Evolutionary conservation across 2,329 filamentous ascomycete genomes (phyloP), one percentile per base, ranked within the genome.

Genomic region (Xylariaceae sp.): DNA sequence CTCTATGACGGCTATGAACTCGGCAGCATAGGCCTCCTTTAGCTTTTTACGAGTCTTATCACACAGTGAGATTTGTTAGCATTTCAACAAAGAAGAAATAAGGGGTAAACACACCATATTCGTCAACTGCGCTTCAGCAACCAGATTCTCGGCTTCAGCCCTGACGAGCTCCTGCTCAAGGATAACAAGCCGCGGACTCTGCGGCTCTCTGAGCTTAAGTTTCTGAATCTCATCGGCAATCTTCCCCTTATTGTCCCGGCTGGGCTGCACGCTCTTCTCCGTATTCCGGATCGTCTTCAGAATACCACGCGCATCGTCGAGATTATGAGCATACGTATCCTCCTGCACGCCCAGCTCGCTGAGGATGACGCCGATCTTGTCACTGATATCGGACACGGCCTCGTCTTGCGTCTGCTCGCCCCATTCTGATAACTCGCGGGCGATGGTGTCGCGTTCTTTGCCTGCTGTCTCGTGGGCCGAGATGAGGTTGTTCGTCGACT

Each of bases 131-230:
- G 94, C 94, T 77, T 99, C 94, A 1, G 94, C 94, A 53, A 99
- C 94, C 60, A 99, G 77, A 70, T 91, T 95, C 79, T 97, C 92
- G 2, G 94, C 94, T 80, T 99, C 94, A 23, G 93, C 92, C 66
- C 94, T 83, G 56, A 99, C 92, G 56, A 99, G 86, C 79, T 97
- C 94, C 78, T 99, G 94, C 79, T 99, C 94, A 56, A 97, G 82
- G 18, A 88, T 88, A 42, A 91, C 86, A 57, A 97, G 79, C 72
- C 86, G 89, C 35, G 89, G 81, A 71, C 88, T 95, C 72, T 89
- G 85, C 5, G 92, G 92, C 76, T 97, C 94, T 79, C 94, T 97
- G 75, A 88, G 83, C 81, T 96, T 97, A 67, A 97, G 78, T 76
- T 87, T 90, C 66, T 90, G 87, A 69, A 99, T 96, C 75, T 99